These are phyloP conservation scores for Cyclostephanos tholiformis DNA, from an alignment of 108 stramenopile genomes.

Conservation along the genomic window DNA sequence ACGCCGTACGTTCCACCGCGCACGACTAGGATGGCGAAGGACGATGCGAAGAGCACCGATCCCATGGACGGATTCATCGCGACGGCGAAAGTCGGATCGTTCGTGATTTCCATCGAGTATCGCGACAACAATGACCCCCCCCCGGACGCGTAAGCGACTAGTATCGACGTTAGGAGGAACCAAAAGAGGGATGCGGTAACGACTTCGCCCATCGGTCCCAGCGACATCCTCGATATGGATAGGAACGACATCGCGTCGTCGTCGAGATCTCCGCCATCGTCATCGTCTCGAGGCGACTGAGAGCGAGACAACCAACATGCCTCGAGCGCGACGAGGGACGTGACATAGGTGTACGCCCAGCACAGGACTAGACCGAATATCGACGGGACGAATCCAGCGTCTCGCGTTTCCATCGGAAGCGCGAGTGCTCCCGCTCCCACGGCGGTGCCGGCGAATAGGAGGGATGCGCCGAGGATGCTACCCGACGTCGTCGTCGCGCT, in stretches of 20 bases:
- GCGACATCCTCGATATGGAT: conserved; percentile 35
- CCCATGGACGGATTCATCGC: conserved; percentile 29
- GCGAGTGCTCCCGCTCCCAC: conserved; percentile 52
- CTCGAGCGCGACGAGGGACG: conserved; percentile 46
- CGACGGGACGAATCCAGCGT: conserved; percentile 43
- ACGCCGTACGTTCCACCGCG: conserved; percentile 40
- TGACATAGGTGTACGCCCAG: conserved; percentile 50
- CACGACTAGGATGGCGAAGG: conserved; percentile 36
- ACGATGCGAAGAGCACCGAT: conserved; percentile 31
- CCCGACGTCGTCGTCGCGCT: background rate
- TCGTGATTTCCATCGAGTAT: conserved; percentile 29
- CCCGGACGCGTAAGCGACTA: conserved; percentile 49
- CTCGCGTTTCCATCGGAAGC: conserved; percentile 41
- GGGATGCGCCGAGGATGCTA: conserved; percentile 47
- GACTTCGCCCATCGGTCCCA: conserved; percentile 42
- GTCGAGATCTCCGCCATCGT: background rate
- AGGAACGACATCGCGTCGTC: conserved; percentile 35
- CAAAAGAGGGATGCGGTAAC: conserved; percentile 51
- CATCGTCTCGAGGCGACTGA: conserved; percentile 5
- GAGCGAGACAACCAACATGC: conserved; percentile 50
- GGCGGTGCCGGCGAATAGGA: conserved; percentile 50
- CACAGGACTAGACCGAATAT: conserved; percentile 35
- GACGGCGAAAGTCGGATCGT: conserved; percentile 10
- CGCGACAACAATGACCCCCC: conserved; percentile 42
- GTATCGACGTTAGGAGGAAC: conserved; percentile 49